Evolutionary conservation across 2,329 filamentous ascomycete genomes (phyloP).

Genomic region (Rachicladosporium sp.): DNA sequence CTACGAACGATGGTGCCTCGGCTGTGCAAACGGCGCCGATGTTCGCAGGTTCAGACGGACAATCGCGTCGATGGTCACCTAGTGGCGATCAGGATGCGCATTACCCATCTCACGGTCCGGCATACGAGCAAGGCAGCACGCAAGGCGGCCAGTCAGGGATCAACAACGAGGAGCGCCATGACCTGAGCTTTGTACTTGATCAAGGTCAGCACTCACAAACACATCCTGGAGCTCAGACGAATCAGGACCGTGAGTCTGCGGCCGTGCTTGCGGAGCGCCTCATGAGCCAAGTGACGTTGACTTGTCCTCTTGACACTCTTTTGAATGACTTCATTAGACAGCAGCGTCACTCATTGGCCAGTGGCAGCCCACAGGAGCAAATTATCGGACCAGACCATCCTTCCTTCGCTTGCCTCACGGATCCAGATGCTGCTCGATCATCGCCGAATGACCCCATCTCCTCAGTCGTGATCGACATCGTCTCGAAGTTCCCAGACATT

Average conservation of each 20-base stretch:
- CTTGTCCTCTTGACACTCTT: slow-evolving; percentile 67
- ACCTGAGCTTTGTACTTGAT: slow-evolving; percentile 62
- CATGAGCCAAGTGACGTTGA: slow-evolving; percentile 21
- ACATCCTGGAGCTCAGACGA: background rate
- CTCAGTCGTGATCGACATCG: slow-evolving; percentile 73
- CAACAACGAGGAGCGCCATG: slow-evolving; percentile 47
- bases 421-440: slow-evolving; percentile 39
- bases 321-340: slow-evolving; percentile 67
- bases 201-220: slow-evolving; percentile 12
- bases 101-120: slow-evolving; percentile 4
- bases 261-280: no score
- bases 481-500: slow-evolving; percentile 72
- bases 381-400: slow-evolving; percentile 69
- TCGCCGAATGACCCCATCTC: slow-evolving; percentile 48
- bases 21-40: no score
- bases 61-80: slow-evolving; percentile 10
- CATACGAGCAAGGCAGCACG: slow-evolving; percentile 8
- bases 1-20: no score
- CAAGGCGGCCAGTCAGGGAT: slow-evolving; percentile 4
- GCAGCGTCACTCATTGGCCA: slow-evolving; percentile 51
- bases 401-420: slow-evolving; percentile 64
- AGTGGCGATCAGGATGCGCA: slow-evolving; percentile 6
- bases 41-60: background rate
- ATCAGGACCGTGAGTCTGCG: no score
- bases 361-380: slow-evolving; percentile 51